Evolutionary conservation across 2,329 filamentous ascomycete species (phyloP).

Genomic region (Colletotrichum orchidophilum): DNA sequence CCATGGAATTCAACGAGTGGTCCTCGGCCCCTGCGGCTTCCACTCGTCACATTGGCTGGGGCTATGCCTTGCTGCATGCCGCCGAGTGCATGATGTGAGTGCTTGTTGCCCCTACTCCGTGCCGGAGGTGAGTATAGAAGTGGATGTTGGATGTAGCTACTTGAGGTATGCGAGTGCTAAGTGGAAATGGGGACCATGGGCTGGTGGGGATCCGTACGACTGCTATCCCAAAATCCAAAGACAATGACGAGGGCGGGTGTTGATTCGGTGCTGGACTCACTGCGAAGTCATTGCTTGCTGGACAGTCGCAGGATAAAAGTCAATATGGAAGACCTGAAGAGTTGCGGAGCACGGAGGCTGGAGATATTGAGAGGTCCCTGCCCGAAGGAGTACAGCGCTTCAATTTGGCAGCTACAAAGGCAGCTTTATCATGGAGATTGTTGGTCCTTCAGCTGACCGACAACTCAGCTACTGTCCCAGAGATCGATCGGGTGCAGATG

Average conservation of each 20-base stretch:
- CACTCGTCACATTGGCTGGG: constrained; percentile 4
- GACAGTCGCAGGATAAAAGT: neutral
- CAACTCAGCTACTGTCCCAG: neutral
- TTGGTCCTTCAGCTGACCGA: neutral
- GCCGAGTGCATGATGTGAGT: neutral
- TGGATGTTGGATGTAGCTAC: constrained; percentile 21
- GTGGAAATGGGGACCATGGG: constrained; percentile 24
- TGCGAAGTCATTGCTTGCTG: neutral
- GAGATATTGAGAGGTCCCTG: neutral
- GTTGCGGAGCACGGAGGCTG: neutral
- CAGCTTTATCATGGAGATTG: neutral
- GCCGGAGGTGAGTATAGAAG: constrained; percentile 20
- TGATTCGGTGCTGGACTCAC: neutral
- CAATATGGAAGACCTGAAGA: neutral
- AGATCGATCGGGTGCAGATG: neutral
- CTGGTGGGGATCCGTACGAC: constrained; percentile 22
- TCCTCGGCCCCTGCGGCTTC: constrained; percentile 14
- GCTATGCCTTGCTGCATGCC: constrained; percentile 23
- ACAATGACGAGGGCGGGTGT: neutral
- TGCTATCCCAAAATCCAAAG: neutral
- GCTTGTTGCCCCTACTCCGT: neutral
- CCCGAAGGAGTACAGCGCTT: neutral
- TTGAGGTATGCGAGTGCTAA: constrained; percentile 26
- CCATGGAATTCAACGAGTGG: constrained; percentile 20
- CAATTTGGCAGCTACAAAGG: neutral